phyloP scores from a whole-genome alignment of 345 rosid species.

The Excoecaria agallocha region DNA sequence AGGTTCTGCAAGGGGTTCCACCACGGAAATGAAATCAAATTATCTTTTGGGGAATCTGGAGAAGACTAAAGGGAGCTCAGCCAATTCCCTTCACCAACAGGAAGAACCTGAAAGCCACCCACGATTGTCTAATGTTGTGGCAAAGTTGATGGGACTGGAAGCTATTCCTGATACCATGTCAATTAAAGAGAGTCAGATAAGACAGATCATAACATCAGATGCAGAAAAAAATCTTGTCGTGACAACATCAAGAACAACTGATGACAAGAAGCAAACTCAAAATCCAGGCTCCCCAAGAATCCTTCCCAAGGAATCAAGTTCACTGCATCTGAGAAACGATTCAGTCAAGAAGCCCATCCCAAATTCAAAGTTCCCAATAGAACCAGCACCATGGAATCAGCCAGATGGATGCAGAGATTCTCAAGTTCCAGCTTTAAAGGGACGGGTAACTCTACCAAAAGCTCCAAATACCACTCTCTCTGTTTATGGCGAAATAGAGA shows the following conservation, averaged over 20 bases:
- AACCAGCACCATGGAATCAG: slow-evolving; percentile 70
- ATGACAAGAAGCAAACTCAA: slow-evolving; percentile 37
- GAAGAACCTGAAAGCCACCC: slow-evolving; percentile 55
- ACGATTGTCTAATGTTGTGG: slow-evolving; percentile 67
- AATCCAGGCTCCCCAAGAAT: slow-evolving; percentile 49
- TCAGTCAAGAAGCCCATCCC: slow-evolving; percentile 43
- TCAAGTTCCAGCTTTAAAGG: slow-evolving; percentile 35
- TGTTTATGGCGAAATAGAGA: slow-evolving; percentile 80
- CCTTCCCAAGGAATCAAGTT: slow-evolving; percentile 39
- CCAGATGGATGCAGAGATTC: slow-evolving; percentile 48
- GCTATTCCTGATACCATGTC: slow-evolving; percentile 42
- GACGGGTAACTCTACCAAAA: slow-evolving; percentile 29
- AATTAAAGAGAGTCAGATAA: slow-evolving; percentile 19
- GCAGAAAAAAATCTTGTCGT: slow-evolving; percentile 30
- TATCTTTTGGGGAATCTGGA: slow-evolving; percentile 26
- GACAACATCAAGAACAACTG: slow-evolving; percentile 28
- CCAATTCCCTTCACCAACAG: slow-evolving; percentile 25
- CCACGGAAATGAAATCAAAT: slow-evolving; percentile 37
- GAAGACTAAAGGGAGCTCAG: slow-evolving; percentile 19
- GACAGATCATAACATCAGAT: slow-evolving; percentile 20
- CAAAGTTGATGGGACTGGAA: slow-evolving; percentile 90
- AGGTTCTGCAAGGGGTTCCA: slow-evolving; percentile 41
- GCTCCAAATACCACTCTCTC: slow-evolving; percentile 35
- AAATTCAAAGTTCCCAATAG: slow-evolving; percentile 49
- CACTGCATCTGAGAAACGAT: slow-evolving; percentile 40